A percentile compares a stretch with the other conserved stretches of the same genome.
Conservation (phyloP, 2,329 filamentous ascomycete genomes). For the Xylariaceae sp. region DNA sequence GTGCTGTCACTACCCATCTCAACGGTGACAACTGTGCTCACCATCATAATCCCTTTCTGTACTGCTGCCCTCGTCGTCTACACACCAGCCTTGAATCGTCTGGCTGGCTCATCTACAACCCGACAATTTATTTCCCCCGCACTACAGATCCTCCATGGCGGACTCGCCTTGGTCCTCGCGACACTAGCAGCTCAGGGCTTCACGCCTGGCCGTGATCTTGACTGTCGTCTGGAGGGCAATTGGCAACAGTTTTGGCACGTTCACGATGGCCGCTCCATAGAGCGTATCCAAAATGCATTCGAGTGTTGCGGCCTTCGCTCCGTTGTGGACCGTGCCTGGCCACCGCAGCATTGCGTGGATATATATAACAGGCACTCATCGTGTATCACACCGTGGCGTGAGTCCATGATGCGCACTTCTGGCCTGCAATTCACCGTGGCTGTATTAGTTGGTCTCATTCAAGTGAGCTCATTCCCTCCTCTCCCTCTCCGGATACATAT, state of each 20-base stretch:
- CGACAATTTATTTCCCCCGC: conserved; percentile 30
- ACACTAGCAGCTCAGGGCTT: conserved; percentile 36
- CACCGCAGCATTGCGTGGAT: conserved; percentile 40
- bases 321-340: conserved; percentile 55
- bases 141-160: conserved; percentile 39
- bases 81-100: conserved; percentile 16
- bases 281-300: conserved; percentile 58
- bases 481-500: conserved; percentile 5
- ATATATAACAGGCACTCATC: conserved; percentile 41
- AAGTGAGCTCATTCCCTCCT: conserved; percentile 39
- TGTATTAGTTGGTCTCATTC: conserved; percentile 47
- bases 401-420: conserved; percentile 46
- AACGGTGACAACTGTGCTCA: conserved; percentile 27
- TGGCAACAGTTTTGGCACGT: conserved; percentile 51
- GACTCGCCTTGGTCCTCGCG: conserved; percentile 40
- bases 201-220: conserved; percentile 30
- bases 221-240: conserved; percentile 50
- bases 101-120: conserved; percentile 6
- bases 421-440: conserved; percentile 52
- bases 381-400: conserved; percentile 54
- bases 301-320: conserved; percentile 61
- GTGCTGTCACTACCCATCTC: conserved; percentile 29
- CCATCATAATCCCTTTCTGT: conserved; percentile 29
- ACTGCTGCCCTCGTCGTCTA: conserved; percentile 27
- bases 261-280: conserved; percentile 47